These are phyloP conservation scores for Paraphoma sp. DNA, from an alignment of 2,329 filamentous ascomycete genomes.

Conservation along the genomic window DNA sequence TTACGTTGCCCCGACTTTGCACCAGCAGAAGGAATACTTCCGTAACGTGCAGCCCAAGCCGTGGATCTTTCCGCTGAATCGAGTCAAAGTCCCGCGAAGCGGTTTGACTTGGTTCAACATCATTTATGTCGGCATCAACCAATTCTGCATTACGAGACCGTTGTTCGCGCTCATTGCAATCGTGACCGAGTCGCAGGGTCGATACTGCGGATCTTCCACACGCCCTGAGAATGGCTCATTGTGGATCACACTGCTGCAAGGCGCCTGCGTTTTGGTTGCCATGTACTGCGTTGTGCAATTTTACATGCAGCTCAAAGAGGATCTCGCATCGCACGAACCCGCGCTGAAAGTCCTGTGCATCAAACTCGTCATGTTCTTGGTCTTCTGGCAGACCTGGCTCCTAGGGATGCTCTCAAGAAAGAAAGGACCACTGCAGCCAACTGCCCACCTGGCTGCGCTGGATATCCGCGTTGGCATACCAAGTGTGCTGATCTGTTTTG, in stretches of 20 bases:
- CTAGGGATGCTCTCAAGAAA: slow-evolving; percentile 68
- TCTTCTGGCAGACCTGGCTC: slow-evolving; percentile 77
- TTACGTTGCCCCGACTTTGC: slow-evolving; percentile 78
- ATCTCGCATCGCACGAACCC: slow-evolving; percentile 72
- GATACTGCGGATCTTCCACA: slow-evolving; percentile 81
- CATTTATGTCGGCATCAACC: slow-evolving; percentile 81
- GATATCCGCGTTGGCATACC: slow-evolving; percentile 85
- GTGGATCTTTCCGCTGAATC: slow-evolving; percentile 77
- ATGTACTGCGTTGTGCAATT: slow-evolving; percentile 92
- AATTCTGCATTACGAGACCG: slow-evolving; percentile 84
- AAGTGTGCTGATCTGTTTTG: slow-evolving; percentile 76
- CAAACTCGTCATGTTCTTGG: slow-evolving; percentile 90
- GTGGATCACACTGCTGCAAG: slow-evolving; percentile 79
- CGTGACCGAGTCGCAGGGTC: slow-evolving; percentile 69
- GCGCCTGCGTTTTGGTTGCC: slow-evolving; percentile 75
- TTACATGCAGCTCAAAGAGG: slow-evolving; percentile 75
- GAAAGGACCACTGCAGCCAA: slow-evolving; percentile 68
- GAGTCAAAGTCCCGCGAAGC: slow-evolving; percentile 76
- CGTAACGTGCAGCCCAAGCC: slow-evolving; percentile 69
- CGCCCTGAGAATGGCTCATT: slow-evolving; percentile 82
- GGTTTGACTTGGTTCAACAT: slow-evolving; percentile 92
- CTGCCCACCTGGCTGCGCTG: slow-evolving; percentile 68
- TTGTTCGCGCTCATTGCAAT: slow-evolving; percentile 81
- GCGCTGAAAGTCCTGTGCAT: slow-evolving; percentile 85
- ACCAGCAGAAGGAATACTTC: slow-evolving; percentile 84